Conservation (phyloP, 345 rosid species). For the Chamaenerion angustifolium region DNA sequence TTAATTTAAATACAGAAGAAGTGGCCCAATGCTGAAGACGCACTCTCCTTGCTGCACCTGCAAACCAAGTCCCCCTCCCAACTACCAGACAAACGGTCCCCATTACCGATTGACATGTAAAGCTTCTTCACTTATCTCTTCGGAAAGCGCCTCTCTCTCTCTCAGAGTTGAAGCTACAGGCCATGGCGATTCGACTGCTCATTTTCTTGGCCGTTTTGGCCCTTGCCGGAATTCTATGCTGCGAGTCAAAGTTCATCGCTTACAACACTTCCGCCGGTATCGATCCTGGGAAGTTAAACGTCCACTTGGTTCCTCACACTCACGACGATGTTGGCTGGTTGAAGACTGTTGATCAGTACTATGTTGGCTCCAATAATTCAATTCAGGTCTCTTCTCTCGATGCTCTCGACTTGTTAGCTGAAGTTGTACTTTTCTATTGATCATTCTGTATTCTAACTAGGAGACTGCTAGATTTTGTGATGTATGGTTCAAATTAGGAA, state of each 20-base stretch:
- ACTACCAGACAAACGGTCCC: too few species aligned
- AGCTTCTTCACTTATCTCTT: too few species aligned
- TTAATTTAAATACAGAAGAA: too few species aligned
- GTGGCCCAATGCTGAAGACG: too few species aligned
- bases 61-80: too few species aligned
- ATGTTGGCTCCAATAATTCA: conserved; percentile 94
- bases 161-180: not conserved
- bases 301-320: conserved; percentile 85
- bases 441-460: not conserved
- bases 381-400: conserved; percentile 50
- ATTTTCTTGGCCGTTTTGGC: conserved; percentile 9
- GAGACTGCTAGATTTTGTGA: too few species aligned
- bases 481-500: too few species aligned
- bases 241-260: conserved; percentile 52
- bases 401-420: not conserved
- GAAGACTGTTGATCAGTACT: conserved; percentile 96
- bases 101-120: too few species aligned
- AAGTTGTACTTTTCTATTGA: not conserved
- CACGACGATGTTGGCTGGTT: conserved; percentile 99
- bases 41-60: too few species aligned
- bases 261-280: conserved; percentile 77
- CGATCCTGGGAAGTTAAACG: conserved; percentile 73
- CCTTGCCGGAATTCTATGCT: conserved; percentile 22
- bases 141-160: not conserved
- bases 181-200: conserved; percentile 10